phyloP scores from a whole-genome alignment of 345 rosid genomes.

The Cardiospermum halicacabum region DNA sequence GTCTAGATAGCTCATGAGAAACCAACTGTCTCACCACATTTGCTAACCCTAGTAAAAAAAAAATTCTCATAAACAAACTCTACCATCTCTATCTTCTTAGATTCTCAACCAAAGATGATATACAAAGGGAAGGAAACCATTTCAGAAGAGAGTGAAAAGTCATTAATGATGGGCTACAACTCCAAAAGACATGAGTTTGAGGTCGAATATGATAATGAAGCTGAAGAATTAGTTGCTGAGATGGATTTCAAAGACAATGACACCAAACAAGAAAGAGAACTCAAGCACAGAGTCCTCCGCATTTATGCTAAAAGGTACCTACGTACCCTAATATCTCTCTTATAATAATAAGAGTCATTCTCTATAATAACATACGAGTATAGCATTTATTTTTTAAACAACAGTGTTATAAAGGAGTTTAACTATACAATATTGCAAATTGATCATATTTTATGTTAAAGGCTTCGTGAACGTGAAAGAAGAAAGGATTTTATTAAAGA shows the following conservation, averaged over 20 bases:
- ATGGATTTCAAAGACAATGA: slow-evolving; percentile 94
- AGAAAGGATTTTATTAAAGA: slow-evolving; percentile 89
- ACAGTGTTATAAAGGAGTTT: too few species aligned
- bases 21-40: too few species aligned
- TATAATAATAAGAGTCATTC: too few species aligned
- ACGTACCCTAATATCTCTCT: too few species aligned
- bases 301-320: slow-evolving; percentile 86
- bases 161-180: slow-evolving; percentile 67
- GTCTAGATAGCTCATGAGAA: too few species aligned
- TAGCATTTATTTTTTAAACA: too few species aligned
- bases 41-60: too few species aligned
- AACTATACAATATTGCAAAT: too few species aligned
- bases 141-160: slow-evolving; percentile 45
- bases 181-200: slow-evolving; percentile 83
- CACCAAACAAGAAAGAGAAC: slow-evolving; percentile 73
- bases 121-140: slow-evolving; percentile 65
- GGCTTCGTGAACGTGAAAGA: slow-evolving; percentile 92
- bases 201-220: slow-evolving; percentile 90
- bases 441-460: too few species aligned
- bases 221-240: slow-evolving; percentile 90
- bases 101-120: slow-evolving; percentile 52
- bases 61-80: too few species aligned
- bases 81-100: slow-evolving; percentile 34
- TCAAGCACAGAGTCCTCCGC: slow-evolving; percentile 76
- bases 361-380: too few species aligned